Percentiles rank a stretch among this genome's conserved stretches.
These are phyloP conservation scores for Strobilomyces dryophilus DNA, from an alignment of 768 basidiomycete genomes.

Conservation along the genomic window DNA sequence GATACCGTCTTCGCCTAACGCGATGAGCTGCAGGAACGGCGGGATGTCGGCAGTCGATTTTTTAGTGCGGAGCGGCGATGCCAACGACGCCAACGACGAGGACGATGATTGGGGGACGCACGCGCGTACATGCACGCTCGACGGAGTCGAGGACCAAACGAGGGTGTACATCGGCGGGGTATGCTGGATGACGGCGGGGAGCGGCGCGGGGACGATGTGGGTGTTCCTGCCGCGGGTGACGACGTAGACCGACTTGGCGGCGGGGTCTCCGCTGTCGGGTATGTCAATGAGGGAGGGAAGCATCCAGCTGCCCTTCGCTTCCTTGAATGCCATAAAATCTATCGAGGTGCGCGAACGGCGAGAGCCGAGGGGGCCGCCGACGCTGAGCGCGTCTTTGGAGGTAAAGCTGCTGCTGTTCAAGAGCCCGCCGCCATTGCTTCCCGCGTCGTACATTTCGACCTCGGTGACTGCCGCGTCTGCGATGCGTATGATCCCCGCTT, in stretches of 20 bases:
- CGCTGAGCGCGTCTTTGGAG: conserved; percentile 23
- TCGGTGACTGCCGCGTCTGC: conserved; percentile 80
- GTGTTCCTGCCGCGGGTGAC: conserved; percentile 68
- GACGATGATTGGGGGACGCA: conserved; percentile 32
- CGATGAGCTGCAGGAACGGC: conserved; percentile 64
- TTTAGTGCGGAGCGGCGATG: too few species aligned
- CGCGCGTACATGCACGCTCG: conserved; percentile 50
- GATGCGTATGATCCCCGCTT: conserved; percentile 77
- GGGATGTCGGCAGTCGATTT: background rate
- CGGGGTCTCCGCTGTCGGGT: conserved; percentile 17
- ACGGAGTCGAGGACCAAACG: conserved; percentile 57
- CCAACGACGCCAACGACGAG: background rate
- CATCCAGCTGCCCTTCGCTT: conserved; percentile 28
- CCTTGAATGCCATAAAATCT: conserved; percentile 40
- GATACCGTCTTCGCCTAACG: conserved; percentile 65
- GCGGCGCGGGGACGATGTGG: conserved; percentile 63
- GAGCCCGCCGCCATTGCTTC: conserved; percentile 5
- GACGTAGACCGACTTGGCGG: conserved; percentile 47
- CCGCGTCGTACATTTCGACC: conserved; percentile 53
- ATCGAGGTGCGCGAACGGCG: conserved; percentile 41
- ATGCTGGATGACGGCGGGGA: conserved; percentile 48
- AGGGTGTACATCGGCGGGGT: conserved; percentile 51
- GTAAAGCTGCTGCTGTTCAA: conserved; percentile 21
- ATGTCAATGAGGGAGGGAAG: conserved; percentile 24
- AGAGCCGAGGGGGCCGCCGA: conserved; percentile 20